Evolutionary conservation across 805 yeast genomes (phyloP), one percentile per base, ranked within the genome.

Genomic region (Yarrowia alimentaria): DNA sequence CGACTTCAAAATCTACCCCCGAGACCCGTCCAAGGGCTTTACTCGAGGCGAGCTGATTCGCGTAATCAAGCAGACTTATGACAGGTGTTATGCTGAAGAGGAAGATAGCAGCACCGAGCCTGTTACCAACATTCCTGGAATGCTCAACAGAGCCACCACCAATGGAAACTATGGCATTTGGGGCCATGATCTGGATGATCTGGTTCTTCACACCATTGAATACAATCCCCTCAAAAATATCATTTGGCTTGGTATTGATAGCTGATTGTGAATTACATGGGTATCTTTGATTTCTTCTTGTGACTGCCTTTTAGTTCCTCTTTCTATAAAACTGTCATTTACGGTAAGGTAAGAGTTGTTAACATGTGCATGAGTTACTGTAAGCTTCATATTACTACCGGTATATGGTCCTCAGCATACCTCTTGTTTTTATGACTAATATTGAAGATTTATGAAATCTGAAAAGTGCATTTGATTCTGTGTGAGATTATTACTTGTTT

Each of bases 161-260:
- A 37, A 43, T 16, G 50, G 50, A 8, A 43, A 43, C 13, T 43
- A 43, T 5, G 50, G 50, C 5, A 29, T 43, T n/a, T 43, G 37
- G 35, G 50, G 50, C 4, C 50, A 43, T 30, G 37, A 9, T 18
- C 37, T 43, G 21, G 50, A 43, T 17, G 50, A 43, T 18, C 22
- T 43, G 28, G 50, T 43, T 6, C 50, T 43, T 8, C 50, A 43
- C n/a, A 43, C 37, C 3, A 30, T 43, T 22, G 29, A 29, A 3
- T 43, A 43, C 13, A 17, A 31, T 10, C 13, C 20, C 9, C 29
- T n/a, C 2, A 22, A 30, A 17, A 43, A 43, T 19, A 30, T 21
- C n/a, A 30, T 43, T 17, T 30, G 37, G 37, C 12, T 43, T 12
- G 50, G 50, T n/a, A 43, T 43, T 43, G 50, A 43, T 24, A 43